phyloP scores from a whole-genome alignment of 164 flowering plant genomes.

The Vitis amurensis region DNA sequence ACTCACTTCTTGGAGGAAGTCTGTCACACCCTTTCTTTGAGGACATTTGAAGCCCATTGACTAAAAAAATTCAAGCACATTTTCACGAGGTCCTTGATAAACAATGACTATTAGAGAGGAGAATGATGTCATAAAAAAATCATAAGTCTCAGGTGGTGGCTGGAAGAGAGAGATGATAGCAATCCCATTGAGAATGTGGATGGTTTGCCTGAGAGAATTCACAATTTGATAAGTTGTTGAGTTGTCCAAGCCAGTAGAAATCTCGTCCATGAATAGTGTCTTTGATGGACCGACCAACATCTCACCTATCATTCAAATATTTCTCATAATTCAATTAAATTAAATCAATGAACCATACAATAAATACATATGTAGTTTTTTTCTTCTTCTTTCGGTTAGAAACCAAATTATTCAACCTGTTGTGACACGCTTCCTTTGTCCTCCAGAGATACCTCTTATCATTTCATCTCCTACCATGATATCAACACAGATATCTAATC shows the following conservation, averaged over 20 bases:
- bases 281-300: constrained; percentile 82
- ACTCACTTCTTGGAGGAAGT: constrained; percentile 72
- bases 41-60: constrained; percentile 71
- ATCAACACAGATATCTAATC: constrained; percentile 45
- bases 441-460: constrained; percentile 48
- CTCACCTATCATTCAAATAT: constrained; percentile 41
- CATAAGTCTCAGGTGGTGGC: constrained; percentile 84
- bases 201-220: constrained; percentile 50
- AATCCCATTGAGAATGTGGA: constrained; percentile 62
- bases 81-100: too few relatives aligned
- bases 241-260: constrained; percentile 85
- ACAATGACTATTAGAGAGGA: constrained; percentile 22
- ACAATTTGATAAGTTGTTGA: constrained; percentile 80
- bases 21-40: constrained; percentile 68
- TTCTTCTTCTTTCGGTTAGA: too few relatives aligned
- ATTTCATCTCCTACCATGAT: constrained; percentile 44
- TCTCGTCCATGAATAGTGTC: constrained; percentile 84
- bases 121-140: constrained; percentile 71
- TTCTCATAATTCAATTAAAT: too few relatives aligned
- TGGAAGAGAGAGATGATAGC: constrained; percentile 78
- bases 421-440: constrained; percentile 47
- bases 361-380: too few relatives aligned
- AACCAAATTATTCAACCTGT: constrained; percentile 17
- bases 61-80: constrained; percentile 3
- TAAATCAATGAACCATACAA: too few relatives aligned